phyloP scores from a whole-genome alignment of 352 stramenopile species.

The Stramenopiles sp. region DNA sequence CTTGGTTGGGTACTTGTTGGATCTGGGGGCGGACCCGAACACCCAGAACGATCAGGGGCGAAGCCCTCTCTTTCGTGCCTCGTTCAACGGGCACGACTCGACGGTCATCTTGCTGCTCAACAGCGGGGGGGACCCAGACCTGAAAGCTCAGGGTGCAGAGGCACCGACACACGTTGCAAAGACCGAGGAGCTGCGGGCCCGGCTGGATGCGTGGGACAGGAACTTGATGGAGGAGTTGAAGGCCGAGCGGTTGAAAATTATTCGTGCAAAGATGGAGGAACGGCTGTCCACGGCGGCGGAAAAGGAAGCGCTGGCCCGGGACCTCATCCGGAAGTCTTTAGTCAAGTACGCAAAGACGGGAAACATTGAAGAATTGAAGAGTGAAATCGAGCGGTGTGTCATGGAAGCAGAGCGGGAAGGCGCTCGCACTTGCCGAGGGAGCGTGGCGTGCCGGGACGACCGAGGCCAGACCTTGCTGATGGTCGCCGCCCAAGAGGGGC shows the following conservation, averaged over 20 bases:
- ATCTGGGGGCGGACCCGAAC: constrained; percentile 56
- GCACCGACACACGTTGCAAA: constrained; percentile 60
- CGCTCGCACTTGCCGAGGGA: constrained; percentile 33
- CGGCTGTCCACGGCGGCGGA: constrained; percentile 57
- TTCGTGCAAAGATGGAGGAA: constrained; percentile 52
- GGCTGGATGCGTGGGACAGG: constrained; percentile 46
- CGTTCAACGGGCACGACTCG: constrained; percentile 54
- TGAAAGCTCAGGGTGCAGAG: constrained; percentile 29
- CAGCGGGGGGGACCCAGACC: constrained; percentile 42
- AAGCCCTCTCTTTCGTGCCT: constrained; percentile 49
- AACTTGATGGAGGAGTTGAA: constrained; percentile 41
- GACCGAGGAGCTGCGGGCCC: constrained; percentile 34
- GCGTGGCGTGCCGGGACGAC: background rate
- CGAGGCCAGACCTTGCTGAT: constrained; percentile 4
- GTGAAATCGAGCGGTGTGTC: constrained; percentile 40
- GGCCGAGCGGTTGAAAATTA: constrained; percentile 32
- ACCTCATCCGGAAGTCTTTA: constrained; percentile 53
- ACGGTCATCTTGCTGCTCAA: constrained; percentile 43
- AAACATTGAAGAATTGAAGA: constrained; percentile 33
- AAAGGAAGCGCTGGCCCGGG: constrained; percentile 47
- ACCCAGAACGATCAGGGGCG: constrained; percentile 51
- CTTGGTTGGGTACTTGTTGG: constrained; percentile 41
- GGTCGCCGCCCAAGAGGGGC: background rate
- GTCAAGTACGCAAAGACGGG: constrained; percentile 32
- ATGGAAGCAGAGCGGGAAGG: constrained; percentile 39